A percentile compares a stretch with the other conserved stretches of the same genome.
phyloP scores from a whole-genome alignment of 2,329 filamentous ascomycete species.

The Pseudogymnoascus sp. region DNA sequence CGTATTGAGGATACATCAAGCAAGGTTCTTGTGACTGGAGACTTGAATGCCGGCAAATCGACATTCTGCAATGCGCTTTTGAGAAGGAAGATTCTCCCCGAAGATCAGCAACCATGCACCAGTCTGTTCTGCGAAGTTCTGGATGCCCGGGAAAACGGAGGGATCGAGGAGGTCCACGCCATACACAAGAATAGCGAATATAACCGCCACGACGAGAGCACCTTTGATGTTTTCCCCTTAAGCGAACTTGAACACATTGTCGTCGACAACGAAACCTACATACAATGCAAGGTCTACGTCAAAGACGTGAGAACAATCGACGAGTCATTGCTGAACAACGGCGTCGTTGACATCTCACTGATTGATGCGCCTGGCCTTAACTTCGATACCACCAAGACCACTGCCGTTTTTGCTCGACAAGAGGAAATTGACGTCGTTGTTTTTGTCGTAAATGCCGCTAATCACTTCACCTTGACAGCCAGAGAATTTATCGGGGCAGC shows the following conservation, averaged over 20 bases:
- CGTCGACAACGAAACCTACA: slow-evolving; percentile 77
- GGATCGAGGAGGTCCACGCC: slow-evolving; percentile 90
- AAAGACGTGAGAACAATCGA: slow-evolving; percentile 84
- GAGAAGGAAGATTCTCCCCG: slow-evolving; percentile 83
- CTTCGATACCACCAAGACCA: slow-evolving; percentile 93
- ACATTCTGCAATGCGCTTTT: slow-evolving; percentile 98
- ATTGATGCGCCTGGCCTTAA: slow-evolving; percentile 96
- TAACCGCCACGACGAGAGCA: slow-evolving; percentile 84
- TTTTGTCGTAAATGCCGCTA: slow-evolving; percentile 94
- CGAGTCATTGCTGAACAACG: slow-evolving; percentile 91
- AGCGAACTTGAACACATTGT: slow-evolving; percentile 81
- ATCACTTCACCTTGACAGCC: slow-evolving; percentile 96
- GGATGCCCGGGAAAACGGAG: slow-evolving; percentile 83
- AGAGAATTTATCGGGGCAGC: slow-evolving; percentile 96
- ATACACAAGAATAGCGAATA: slow-evolving; percentile 76
- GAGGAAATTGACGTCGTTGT: slow-evolving; percentile 99
- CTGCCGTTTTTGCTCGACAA: slow-evolving; percentile 90
- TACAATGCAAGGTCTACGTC: slow-evolving; percentile 95
- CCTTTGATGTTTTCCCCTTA: slow-evolving; percentile 80
- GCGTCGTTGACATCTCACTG: slow-evolving; percentile 93
- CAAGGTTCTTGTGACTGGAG: slow-evolving; percentile 92
- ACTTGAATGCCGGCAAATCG: slow-evolving; percentile 94
- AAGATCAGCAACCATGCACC: slow-evolving; percentile 96
- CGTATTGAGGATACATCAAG: slow-evolving; percentile 96
- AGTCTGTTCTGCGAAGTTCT: slow-evolving; percentile 98